Evolutionary conservation across 495 filamentous ascomycete species (phyloP).

Genomic region (Podospora australis): DNA sequence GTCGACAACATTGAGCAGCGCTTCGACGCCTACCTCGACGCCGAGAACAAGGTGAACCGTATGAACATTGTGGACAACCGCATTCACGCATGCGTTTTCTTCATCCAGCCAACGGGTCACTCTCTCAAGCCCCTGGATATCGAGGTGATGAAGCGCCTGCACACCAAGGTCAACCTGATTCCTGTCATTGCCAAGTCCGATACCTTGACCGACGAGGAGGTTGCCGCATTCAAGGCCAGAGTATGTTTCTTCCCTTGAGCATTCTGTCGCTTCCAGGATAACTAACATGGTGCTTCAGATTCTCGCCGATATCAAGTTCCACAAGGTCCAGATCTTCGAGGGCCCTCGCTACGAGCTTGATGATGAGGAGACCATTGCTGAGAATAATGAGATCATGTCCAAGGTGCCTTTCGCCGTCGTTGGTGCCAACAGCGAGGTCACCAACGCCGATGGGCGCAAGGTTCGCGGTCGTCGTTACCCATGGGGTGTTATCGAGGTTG

Average conservation of each 20-base stretch:
- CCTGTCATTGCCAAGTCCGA: conserved; percentile 98
- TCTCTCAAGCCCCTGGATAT: conserved; percentile 99
- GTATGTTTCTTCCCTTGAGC: conserved; percentile 47
- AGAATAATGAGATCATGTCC: conserved; percentile 99
- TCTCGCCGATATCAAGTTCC: conserved; percentile 90
- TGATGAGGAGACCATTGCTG: conserved; percentile 97
- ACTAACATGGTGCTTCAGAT: conserved; percentile 52
- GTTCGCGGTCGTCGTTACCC: conserved; percentile 95
- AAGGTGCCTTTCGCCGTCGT: conserved; percentile 99
- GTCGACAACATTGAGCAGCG: conserved; percentile 99
- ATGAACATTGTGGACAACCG: conserved; percentile 99
- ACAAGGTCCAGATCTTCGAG: conserved; percentile 97
- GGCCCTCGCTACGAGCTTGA: conserved; percentile 97
- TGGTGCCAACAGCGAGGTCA: conserved; percentile 89
- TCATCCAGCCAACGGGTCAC: conserved; percentile 98
- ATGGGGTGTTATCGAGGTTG: conserved; percentile 98
- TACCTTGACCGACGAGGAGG: conserved; percentile 95
- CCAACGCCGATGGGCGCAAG: conserved; percentile 84
- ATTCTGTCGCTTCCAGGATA: neutral
- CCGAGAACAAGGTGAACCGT: conserved; percentile 99
- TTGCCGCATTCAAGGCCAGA: conserved; percentile 85
- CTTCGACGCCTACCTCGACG: conserved; percentile 95
- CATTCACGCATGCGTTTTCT: conserved; percentile 97
- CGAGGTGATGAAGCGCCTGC: conserved; percentile 96
- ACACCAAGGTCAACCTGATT: conserved; percentile 99